These are phyloP conservation scores for Ploettnerulaceae sp. DNA, from an alignment of 2,329 filamentous ascomycete species.

Conservation along the genomic window DNA sequence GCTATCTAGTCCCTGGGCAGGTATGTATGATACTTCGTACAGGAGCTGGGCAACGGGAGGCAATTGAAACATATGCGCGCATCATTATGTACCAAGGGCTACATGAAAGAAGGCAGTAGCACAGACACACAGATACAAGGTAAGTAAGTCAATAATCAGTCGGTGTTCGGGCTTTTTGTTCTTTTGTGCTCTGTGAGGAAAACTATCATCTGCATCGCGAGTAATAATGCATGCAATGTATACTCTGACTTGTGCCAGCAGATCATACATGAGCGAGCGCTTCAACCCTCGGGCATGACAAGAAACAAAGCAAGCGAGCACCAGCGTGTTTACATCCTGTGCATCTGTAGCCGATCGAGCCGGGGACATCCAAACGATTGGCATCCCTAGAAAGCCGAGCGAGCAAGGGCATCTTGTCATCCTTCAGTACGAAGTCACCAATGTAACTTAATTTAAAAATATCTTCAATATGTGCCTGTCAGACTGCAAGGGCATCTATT, in stretches of 20 bases:
- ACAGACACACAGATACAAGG: neutral
- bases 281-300: neutral
- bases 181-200: too few species aligned
- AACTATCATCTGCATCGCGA: neutral
- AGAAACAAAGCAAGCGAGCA: neutral
- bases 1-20: neutral
- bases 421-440: neutral
- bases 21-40: neutral
- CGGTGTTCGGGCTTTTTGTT: too few species aligned
- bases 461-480: neutral
- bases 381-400: neutral
- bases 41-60: neutral
- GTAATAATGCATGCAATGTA: neutral
- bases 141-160: neutral
- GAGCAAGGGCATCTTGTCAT: neutral
- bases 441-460: neutral
- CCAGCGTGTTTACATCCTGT: neutral
- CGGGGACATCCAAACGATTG: neutral
- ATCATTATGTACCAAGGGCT: constrained; percentile 4
- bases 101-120: neutral
- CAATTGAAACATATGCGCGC: constrained; percentile 7
- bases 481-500: neutral
- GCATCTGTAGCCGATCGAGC: neutral
- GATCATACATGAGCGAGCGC: neutral
- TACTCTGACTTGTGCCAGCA: neutral